These are phyloP conservation scores for Yamadazyma kanchanaburiensis DNA, from an alignment of 1,139 yeast genomes.

Conservation along the genomic window DNA sequence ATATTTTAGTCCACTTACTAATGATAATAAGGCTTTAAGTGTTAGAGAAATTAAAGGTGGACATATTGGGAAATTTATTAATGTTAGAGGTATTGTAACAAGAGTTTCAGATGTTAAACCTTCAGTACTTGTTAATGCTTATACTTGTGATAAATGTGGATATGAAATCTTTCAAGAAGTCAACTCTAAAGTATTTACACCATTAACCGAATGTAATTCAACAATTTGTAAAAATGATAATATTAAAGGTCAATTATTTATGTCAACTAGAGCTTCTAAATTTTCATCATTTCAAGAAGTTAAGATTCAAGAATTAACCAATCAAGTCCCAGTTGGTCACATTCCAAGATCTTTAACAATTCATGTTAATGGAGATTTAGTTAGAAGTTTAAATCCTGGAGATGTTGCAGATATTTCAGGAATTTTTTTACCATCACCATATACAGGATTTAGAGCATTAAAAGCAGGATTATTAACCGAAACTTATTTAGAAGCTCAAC, in stretches of 20 bases:
- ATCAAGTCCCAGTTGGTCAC: conserved; percentile 97
- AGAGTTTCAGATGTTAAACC: conserved; percentile 97
- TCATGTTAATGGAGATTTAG: conserved; percentile 88
- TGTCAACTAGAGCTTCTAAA: conserved; percentile 94
- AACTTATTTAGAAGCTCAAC: conserved; percentile 87
- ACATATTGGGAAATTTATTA: conserved; percentile 80
- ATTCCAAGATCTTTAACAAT: conserved; percentile 85
- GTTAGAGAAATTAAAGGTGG: conserved; percentile 88
- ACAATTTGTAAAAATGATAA: conserved; percentile 74
- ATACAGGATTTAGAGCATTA: conserved; percentile 90
- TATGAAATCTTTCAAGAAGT: conserved; percentile 96
- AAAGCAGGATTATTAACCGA: conserved; percentile 92
- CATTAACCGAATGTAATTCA: conserved; percentile 82
- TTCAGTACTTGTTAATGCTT: conserved; percentile 84
- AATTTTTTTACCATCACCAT: conserved; percentile 88
- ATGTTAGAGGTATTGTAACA: conserved; percentile 92
- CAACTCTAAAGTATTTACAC: conserved; percentile 77
- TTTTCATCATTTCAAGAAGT: conserved; percentile 95
- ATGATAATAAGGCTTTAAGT: conserved; percentile 61
- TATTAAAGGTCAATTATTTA: conserved; percentile 83
- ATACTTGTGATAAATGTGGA: conserved; percentile 97
- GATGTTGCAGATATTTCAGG: conserved; percentile 93
- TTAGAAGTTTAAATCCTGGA: conserved; percentile 87
- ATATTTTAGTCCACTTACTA: conserved; percentile 74
- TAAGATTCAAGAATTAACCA: conserved; percentile 88